A percentile compares a stretch with the other conserved stretches of the same genome.
Evolutionary conservation across 1,284 basidiomycete genomes (phyloP).

Genomic region (Xanthoconium separans): DNA sequence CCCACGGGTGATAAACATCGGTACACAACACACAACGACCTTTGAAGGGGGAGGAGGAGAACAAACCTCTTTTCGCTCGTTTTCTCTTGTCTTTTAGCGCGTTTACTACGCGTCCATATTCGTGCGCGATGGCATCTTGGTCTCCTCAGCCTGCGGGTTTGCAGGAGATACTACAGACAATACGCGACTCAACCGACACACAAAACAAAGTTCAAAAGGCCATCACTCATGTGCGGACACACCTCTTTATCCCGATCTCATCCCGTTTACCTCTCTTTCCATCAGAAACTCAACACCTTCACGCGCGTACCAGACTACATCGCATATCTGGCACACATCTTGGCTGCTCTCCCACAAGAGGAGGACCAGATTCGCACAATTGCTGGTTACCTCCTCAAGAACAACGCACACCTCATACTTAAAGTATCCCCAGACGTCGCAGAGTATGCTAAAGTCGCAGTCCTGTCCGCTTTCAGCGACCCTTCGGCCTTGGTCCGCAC

Average conservation of each 20-base stretch:
- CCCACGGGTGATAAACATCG: slow-evolving; percentile 35
- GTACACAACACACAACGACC: slow-evolving; percentile 26
- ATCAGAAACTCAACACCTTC: slow-evolving; percentile 86
- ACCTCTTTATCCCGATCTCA: slow-evolving; percentile 19
- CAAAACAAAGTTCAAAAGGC: slow-evolving; percentile 65
- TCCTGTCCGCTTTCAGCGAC: slow-evolving; percentile 82
- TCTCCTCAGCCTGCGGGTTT: slow-evolving; percentile 74
- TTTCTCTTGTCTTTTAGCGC: slow-evolving; percentile 36
- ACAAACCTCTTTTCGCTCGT: too few species aligned
- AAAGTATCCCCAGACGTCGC: slow-evolving; percentile 65
- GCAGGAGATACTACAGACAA: slow-evolving; percentile 83
- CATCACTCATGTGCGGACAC: slow-evolving; percentile 69
- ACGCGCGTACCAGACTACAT: slow-evolving; percentile 92
- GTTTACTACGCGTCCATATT: slow-evolving; percentile 31
- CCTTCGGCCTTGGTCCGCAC: slow-evolving; percentile 83
- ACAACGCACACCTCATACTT: slow-evolving; percentile 78
- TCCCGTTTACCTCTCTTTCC: slow-evolving; percentile 24
- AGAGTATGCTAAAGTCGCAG: slow-evolving; percentile 79
- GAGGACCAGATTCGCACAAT: slow-evolving; percentile 92
- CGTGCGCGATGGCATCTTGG: slow-evolving; percentile 61
- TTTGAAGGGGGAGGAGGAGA: too few species aligned
- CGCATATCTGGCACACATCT: slow-evolving; percentile 94
- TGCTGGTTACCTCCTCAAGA: slow-evolving; percentile 97
- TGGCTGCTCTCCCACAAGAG: slow-evolving; percentile 78
- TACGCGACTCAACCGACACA: slow-evolving; percentile 80